Conservation (phyloP, 441 rosid species). For the Raphanus hybrid region DNA sequence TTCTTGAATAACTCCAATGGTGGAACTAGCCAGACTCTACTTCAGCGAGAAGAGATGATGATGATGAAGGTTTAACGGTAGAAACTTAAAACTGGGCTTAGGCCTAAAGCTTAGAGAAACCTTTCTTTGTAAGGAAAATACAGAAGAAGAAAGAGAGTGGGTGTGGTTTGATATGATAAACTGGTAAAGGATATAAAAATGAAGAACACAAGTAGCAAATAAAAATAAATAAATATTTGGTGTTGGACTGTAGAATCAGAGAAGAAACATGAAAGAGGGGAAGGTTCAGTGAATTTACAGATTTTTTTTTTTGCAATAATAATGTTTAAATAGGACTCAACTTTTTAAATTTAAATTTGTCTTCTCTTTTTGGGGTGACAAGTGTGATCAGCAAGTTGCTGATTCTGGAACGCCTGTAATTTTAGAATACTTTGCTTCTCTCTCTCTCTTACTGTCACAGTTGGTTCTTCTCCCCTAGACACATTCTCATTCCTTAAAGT, state of each 20-base stretch:
- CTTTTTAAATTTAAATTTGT: not conserved
- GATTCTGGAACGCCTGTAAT: constrained; percentile 48
- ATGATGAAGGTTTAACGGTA: not conserved
- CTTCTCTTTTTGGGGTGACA: constrained; percentile 44
- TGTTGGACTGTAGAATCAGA: constrained; percentile 41
- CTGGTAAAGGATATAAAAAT: constrained; percentile 27
- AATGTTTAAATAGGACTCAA: constrained; percentile 5
- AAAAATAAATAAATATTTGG: constrained; percentile 3
- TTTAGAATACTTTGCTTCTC: not conserved
- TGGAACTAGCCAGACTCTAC: not conserved
- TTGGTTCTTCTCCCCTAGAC: constrained; percentile 86
- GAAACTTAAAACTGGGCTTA: constrained; percentile 2
- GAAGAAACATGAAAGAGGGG: constrained; percentile 39
- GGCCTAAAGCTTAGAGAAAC: no score
- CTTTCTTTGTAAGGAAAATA: constrained; percentile 19
- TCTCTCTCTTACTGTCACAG: constrained; percentile 43
- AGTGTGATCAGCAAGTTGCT: constrained; percentile 56
- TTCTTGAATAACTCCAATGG: constrained; percentile 21
- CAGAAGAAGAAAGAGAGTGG: constrained; percentile 12
- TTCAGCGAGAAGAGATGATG: constrained; percentile 14
- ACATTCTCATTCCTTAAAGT: constrained; percentile 11
- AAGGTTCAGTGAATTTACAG: constrained; percentile 69
- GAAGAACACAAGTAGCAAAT: constrained; percentile 30
- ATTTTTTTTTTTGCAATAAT: constrained; percentile 25
- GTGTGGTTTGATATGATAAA: constrained; percentile 21